Evolutionary conservation across 2,329 filamentous ascomycete genomes (phyloP).

Genomic region (Neonectria punicea): DNA sequence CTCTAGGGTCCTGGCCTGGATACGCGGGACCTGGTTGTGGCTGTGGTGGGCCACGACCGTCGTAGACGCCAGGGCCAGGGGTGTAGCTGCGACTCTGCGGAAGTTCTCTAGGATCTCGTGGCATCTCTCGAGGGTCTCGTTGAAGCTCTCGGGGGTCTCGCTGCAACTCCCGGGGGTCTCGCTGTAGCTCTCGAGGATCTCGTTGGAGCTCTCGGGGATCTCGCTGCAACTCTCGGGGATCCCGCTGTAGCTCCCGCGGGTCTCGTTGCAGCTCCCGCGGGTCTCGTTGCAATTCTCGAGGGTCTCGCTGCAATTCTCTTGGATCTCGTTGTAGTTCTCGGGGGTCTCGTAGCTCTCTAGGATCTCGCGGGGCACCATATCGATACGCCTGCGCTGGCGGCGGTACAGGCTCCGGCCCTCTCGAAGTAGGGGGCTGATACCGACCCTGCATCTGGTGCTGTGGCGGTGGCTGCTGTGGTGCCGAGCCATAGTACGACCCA

Average conservation of each 20-base stretch:
- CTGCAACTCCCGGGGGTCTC: not conserved
- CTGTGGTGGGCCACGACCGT: constrained; percentile 53
- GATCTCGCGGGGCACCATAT: constrained; percentile 58
- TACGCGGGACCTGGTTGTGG: constrained; percentile 47
- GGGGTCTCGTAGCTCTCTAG: not conserved
- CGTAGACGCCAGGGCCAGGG: constrained; percentile 56
- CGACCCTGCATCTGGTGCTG: constrained; percentile 52
- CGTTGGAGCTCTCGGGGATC: not conserved
- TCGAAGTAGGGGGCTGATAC: constrained; percentile 51
- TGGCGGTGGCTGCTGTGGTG: constrained; percentile 45
- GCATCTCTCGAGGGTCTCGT: not conserved
- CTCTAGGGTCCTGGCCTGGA: constrained; percentile 46
- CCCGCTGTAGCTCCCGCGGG: not conserved
- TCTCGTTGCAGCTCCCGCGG: not conserved
- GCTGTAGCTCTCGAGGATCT: not conserved
- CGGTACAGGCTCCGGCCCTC: constrained; percentile 55
- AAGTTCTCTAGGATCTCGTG: constrained; percentile 53
- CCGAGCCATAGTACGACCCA: constrained; percentile 49
- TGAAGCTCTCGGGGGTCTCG: constrained; percentile 51
- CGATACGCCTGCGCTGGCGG: constrained; percentile 55
- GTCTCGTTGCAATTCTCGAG: not conserved
- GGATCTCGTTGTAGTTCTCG: not conserved
- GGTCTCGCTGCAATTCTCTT: not conserved
- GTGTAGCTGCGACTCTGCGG: constrained; percentile 58
- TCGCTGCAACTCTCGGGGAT: not conserved